phyloP scores from a whole-genome alignment of 1,139 yeast genomes.

The Diutina pseudorugosa region DNA sequence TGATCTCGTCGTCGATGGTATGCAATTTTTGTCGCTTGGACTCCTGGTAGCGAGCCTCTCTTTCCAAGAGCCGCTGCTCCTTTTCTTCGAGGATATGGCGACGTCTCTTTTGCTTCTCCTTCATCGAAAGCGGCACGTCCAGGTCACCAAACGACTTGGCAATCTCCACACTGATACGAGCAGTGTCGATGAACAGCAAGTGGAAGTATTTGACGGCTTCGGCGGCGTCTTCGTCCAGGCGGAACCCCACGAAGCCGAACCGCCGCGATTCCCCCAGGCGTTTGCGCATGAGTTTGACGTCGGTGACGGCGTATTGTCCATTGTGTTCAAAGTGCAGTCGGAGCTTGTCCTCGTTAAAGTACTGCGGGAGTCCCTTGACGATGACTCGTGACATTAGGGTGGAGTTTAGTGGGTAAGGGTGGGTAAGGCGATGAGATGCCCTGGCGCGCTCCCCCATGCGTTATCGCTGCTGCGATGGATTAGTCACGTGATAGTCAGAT shows the following conservation, averaged over 20 bases:
- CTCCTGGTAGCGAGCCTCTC: slow-evolving; percentile 17
- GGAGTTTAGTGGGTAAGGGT: no score
- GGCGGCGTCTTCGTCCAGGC: slow-evolving; percentile 58
- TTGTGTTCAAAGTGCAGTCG: slow-evolving; percentile 54
- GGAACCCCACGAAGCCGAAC: slow-evolving; percentile 88
- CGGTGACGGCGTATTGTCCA: slow-evolving; percentile 52
- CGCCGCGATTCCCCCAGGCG: slow-evolving; percentile 80
- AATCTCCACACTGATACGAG: slow-evolving; percentile 62
- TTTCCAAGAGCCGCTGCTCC: slow-evolving; percentile 38
- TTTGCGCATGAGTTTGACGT: slow-evolving; percentile 72
- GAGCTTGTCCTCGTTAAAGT: slow-evolving; percentile 66
- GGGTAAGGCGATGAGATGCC: background rate
- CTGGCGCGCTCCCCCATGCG: no score
- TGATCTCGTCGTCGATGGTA: slow-evolving; percentile 44
- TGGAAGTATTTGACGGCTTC: slow-evolving; percentile 69
- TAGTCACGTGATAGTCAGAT: no score
- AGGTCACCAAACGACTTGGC: slow-evolving; percentile 86
- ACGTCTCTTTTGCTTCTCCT: slow-evolving; percentile 47
- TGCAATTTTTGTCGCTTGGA: slow-evolving; percentile 16
- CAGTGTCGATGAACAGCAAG: slow-evolving; percentile 71
- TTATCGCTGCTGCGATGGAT: no score
- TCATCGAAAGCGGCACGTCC: slow-evolving; percentile 61
- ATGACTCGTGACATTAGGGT: slow-evolving; percentile 73
- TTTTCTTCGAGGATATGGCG: slow-evolving; percentile 39
- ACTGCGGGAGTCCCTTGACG: slow-evolving; percentile 85